Evolutionary conservation across 768 basidiomycete species (phyloP), one percentile per base, ranked within the genome.

Genomic region (Chalciporus sphaerocephalus): DNA sequence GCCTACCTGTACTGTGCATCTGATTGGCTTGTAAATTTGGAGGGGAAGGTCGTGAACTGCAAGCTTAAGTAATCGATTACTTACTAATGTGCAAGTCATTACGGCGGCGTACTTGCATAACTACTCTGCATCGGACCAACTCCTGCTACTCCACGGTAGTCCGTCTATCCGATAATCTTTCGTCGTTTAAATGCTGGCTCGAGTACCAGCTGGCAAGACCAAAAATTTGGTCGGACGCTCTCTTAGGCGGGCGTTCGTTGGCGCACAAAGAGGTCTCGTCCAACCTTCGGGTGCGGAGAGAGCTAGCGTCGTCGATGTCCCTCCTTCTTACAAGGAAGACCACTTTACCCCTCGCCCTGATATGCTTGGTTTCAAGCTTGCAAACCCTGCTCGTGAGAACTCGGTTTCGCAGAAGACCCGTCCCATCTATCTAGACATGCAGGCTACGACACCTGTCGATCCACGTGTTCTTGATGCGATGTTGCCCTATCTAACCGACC

Each of bases 371-470:
- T 93, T 93, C 65, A 92, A 88, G 65, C 69, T 92, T 12, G 83
- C 81, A 55, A 68, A 75, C 40, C 78, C 81, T 28, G 73, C 64
- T 43, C 76, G 79, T 38, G 85, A 86, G 60, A 77, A 71, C 36
- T 72, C 75, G 9, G 47, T 75, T 40, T 70, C 74, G 39, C 76
- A 76, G 44, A 86, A 85, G 67, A 74, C 76, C 22, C 79, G 92
- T 23, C 93, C 96, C 15, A 97, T 99, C 53, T 99, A 99, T 67
- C 81, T 99, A 38, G 96, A 99, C 68, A 88, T 95, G 89, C 94
- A 96, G 90, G 96, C 96, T 5, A 99, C 96, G 2, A 98, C 96
- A 20, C 96, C 96, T 16, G 83, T 96, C 44, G 96, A 99, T 64
- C 96, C 96, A 22, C 82, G 96, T 47, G 96, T 98, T 5, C 75